These are phyloP conservation scores for Candida mesenterica DNA, from an alignment of 1,139 yeast genomes.

Conservation along the genomic window DNA sequence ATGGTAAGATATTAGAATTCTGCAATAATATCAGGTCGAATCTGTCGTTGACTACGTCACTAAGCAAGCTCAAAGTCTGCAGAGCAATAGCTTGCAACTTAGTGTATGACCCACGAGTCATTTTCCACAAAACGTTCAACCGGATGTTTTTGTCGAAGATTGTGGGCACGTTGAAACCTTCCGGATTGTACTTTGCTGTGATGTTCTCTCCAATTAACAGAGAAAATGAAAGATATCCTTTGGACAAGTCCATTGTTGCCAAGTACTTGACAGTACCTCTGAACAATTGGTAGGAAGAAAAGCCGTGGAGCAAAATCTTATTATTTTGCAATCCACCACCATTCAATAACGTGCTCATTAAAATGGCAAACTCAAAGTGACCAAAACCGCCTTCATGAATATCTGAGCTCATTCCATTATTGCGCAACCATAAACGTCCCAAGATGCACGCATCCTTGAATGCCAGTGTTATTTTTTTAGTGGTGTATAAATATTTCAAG, in stretches of 20 bases:
- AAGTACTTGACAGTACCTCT: constrained; percentile 81
- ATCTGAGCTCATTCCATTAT: constrained; percentile 73
- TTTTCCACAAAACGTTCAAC: constrained; percentile 78
- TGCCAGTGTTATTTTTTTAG: constrained; percentile 75
- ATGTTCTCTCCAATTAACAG: constrained; percentile 52
- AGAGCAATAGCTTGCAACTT: constrained; percentile 63
- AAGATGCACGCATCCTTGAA: constrained; percentile 85
- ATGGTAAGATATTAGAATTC: constrained; percentile 52
- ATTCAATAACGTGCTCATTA: constrained; percentile 76
- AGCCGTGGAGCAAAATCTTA: constrained; percentile 77
- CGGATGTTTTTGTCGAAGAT: constrained; percentile 72
- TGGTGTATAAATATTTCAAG: constrained; percentile 70
- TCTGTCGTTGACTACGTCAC: constrained; percentile 80
- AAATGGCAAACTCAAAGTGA: constrained; percentile 79
- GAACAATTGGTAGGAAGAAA: constrained; percentile 88
- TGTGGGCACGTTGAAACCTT: constrained; percentile 69
- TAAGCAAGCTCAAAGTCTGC: constrained; percentile 64
- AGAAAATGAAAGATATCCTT: constrained; percentile 67
- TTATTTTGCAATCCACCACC: constrained; percentile 84
- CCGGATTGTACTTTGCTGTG: constrained; percentile 49
- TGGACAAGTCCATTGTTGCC: constrained; percentile 69
- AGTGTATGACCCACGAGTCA: constrained; percentile 68
- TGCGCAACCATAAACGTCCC: constrained; percentile 87
- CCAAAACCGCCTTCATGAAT: constrained; percentile 81
- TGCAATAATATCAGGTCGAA: constrained; percentile 81